Base-by-base conservation (phyloP, 306 rosid species). In the Acacia crassicarpa region DNA sequence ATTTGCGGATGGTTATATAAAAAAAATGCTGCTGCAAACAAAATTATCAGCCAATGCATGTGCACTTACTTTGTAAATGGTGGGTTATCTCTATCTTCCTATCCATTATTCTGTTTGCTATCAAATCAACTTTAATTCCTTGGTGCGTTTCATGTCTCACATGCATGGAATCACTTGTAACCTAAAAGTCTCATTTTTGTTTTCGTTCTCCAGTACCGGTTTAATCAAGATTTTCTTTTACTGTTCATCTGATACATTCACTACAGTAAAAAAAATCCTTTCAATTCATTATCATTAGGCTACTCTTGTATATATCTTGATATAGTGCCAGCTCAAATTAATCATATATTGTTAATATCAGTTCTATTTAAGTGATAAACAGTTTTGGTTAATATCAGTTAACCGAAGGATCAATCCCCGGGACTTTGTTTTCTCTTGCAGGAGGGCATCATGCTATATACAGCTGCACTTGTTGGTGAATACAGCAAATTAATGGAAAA, bases 81-180 rank as follows among this genome's bases (percentile, higher is more conserved):
- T 22, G 65, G 65, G 65, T 58, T 58, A 19, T 54, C 66, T n/a
- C 11, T 78, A 53, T 53, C 22, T 35, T 2, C 59, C 43, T 38
- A 38, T 41, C 35, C 8, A 25, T 63, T 10, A 38, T 40, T 56
- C 70, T 61, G 16, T 77, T 6, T 69, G 9, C 20, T 54, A 23
- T 83, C 46, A 74, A 74, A 56, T 49, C 76, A 70, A 53, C 69
- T 82, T 82, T 70, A 67, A 58, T 45, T 53, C 65, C 81, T 67
- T 77, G 68, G 72, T 5, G 78, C 77, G 45, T 81, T 67, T 67
- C 78, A n/a, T 62, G 71, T 80, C 58, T 61, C 63, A 45, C 68
- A 65, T 53, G 73, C 56, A 72, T 45, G 71, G 77, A 78, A 43
- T 70, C 59, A 68, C 13, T 70, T n/a, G 40, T 19, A 33, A 38